Percentiles rank a stretch among this genome's conserved stretches.
Evolutionary conservation across 495 filamentous ascomycete species (phyloP).

Genomic region (Penicillium bialowiezense): DNA sequence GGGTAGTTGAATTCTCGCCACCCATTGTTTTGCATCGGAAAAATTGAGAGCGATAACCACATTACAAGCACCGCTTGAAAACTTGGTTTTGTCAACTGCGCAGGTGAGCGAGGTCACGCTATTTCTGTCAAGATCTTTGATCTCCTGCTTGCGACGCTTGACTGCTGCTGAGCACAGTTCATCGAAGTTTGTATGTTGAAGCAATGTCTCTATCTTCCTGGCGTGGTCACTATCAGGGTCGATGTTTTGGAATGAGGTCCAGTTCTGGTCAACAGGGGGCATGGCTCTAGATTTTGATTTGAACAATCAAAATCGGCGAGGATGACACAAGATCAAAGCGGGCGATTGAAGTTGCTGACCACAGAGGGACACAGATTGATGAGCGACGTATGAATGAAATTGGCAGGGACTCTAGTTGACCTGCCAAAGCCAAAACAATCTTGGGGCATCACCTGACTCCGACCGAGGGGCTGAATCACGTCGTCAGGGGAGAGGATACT

Average conservation of each 20-base stretch:
- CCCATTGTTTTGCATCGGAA: conserved; percentile 6
- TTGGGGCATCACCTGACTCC: no score
- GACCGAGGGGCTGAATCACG: no score
- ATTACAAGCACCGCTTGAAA: conserved; percentile 2
- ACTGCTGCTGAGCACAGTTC: conserved; percentile 2
- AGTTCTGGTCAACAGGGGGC: not conserved
- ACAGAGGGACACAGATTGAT: no score
- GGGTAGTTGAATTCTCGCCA: conserved; percentile 3
- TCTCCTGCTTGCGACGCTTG: not conserved
- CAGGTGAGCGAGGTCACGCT: no score
- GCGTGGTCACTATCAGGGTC: not conserved
- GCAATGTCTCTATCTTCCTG: not conserved
- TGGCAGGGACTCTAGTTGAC: no score
- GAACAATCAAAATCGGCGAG: not conserved
- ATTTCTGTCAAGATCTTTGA: no score
- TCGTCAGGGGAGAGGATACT: no score
- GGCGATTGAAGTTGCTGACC: no score
- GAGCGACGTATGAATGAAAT: no score
- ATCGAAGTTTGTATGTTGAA: conserved; percentile 3
- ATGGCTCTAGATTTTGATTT: not conserved
- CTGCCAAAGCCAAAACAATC: no score
- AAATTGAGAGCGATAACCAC: conserved; percentile 3
- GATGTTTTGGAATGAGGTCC: conserved; percentile 1
- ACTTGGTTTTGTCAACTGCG: not conserved
- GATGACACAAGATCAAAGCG: not conserved